Conservation (phyloP, 768 basidiomycete genomes). For the Psilocybe sp. region DNA sequence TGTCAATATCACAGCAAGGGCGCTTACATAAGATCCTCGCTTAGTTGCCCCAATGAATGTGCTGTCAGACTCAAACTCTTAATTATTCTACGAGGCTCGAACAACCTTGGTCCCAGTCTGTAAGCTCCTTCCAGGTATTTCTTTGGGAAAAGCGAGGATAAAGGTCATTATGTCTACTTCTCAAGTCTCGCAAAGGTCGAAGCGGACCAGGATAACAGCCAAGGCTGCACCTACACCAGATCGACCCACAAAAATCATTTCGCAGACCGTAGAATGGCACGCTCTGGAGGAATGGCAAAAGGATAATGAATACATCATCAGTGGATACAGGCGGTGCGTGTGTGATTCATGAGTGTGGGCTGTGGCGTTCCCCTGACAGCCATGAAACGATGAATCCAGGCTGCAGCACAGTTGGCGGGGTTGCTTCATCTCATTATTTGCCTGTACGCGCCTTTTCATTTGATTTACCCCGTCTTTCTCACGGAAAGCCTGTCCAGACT, state of each 20-base stretch:
- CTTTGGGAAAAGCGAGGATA: background rate
- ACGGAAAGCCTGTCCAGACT: slow-evolving; percentile 38
- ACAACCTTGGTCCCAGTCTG: too few relatives aligned
- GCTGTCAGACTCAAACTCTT: too few relatives aligned
- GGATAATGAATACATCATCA: slow-evolving; percentile 71
- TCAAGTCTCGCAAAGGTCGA: background rate
- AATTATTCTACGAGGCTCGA: too few relatives aligned
- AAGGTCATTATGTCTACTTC: background rate
- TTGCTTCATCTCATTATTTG: slow-evolving; percentile 61
- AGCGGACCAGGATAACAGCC: background rate
- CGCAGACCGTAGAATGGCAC: slow-evolving; percentile 42
- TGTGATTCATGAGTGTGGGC: slow-evolving; percentile 1
- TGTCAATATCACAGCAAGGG: too few relatives aligned
- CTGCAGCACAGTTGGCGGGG: slow-evolving; percentile 60
- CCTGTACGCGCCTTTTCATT: slow-evolving; percentile 45
- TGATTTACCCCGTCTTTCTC: slow-evolving; percentile 13
- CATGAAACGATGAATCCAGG: slow-evolving; percentile 29
- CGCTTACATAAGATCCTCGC: too few relatives aligned
- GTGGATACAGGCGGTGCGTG: slow-evolving; percentile 66
- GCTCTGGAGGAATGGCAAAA: slow-evolving; percentile 68
- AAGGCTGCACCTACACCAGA: background rate
- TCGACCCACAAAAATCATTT: background rate
- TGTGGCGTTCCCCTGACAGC: background rate
- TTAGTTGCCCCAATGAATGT: too few relatives aligned
- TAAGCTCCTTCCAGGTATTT: background rate